A percentile compares a stretch with the other conserved stretches of the same genome.
These are phyloP conservation scores for Solanum arcanum DNA, from an alignment of 257 asterid species.

Conservation along the genomic window DNA sequence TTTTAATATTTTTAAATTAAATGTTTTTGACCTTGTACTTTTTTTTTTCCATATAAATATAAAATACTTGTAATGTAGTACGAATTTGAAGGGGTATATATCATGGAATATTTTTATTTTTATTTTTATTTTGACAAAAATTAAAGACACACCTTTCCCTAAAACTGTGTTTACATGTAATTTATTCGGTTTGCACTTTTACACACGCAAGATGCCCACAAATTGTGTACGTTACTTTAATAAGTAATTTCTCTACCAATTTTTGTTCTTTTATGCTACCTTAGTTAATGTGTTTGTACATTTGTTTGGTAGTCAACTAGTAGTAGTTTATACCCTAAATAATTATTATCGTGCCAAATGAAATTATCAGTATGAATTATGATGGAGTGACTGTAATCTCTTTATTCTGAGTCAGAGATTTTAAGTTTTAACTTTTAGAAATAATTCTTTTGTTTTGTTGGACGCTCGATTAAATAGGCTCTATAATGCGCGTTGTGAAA, in stretches of 20 bases:
- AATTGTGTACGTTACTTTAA: background rate
- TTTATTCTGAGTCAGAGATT: too few relatives aligned
- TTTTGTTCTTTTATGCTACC: background rate
- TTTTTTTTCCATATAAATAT: background rate
- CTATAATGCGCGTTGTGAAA: background rate
- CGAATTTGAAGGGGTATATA: background rate
- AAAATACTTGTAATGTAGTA: background rate
- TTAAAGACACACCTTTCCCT: background rate
- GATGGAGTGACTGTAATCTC: rapidly evolving
- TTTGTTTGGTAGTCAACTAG: background rate
- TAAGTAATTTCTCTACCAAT: background rate
- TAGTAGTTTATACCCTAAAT: background rate
- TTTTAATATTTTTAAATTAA: background rate
- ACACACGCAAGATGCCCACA: background rate
- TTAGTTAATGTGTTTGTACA: background rate
- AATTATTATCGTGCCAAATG: background rate
- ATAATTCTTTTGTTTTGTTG: background rate
- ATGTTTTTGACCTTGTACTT: background rate
- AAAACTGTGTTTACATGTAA: background rate
- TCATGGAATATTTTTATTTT: background rate
- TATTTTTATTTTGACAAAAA: background rate
- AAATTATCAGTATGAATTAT: background rate
- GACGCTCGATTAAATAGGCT: rapidly evolving
- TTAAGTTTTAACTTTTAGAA: rapidly evolving
- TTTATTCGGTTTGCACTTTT: background rate